Conservation (phyloP, 345 rosid species). For the Eutrema yunnanense region DNA sequence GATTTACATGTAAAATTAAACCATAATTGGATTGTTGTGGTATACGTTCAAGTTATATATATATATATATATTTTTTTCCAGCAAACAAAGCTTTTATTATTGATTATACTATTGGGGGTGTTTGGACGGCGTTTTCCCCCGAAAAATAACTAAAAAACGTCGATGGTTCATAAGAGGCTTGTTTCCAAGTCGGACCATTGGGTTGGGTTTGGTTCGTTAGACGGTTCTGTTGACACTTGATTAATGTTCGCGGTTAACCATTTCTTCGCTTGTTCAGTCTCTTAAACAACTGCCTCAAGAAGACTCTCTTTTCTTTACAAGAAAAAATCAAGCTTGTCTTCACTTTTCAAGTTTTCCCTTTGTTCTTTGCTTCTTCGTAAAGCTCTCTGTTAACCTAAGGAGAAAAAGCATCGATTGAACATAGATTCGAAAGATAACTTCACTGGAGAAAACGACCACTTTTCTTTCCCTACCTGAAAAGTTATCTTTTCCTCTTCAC, state of each 20-base stretch:
- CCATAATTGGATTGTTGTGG: no score
- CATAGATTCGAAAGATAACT: slow-evolving; percentile 24
- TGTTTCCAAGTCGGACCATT: background rate
- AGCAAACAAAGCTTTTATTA: no score
- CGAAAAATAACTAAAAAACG: slow-evolving; percentile 1
- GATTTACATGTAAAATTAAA: no score
- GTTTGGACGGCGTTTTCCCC: slow-evolving; percentile 26
- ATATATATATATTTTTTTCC: no score
- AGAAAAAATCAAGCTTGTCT: background rate
- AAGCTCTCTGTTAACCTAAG: slow-evolving; percentile 15
- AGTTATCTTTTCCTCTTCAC: slow-evolving; percentile 20
- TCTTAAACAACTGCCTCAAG: background rate
- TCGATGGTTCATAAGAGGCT: background rate
- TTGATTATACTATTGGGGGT: background rate
- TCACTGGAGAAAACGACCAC: background rate
- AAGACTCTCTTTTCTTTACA: background rate
- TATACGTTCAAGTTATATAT: no score
- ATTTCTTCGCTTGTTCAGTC: slow-evolving; percentile 12
- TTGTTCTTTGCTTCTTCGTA: slow-evolving; percentile 27
- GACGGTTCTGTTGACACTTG: slow-evolving; percentile 7
- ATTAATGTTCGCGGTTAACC: slow-evolving; percentile 10
- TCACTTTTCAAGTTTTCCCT: background rate
- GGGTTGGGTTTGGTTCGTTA: slow-evolving; percentile 2
- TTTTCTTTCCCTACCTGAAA: slow-evolving; percentile 25
- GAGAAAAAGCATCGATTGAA: background rate